Conservation (phyloP, 176 grass and related monocot species). For the Zoysia pacifica region DNA sequence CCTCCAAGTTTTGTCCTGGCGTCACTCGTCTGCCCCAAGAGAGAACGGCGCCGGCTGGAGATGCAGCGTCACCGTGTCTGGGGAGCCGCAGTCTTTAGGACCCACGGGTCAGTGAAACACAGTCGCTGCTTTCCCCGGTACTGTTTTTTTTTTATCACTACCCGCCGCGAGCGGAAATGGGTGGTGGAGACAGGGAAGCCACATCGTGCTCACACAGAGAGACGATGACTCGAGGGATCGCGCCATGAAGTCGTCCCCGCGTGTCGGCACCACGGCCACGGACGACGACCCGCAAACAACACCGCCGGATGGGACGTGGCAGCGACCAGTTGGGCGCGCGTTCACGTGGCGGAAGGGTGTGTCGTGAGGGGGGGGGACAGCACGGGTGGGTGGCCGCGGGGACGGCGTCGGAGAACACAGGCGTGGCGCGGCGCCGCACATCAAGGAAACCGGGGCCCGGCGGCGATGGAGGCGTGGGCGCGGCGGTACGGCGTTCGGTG, state of each 20-base stretch:
- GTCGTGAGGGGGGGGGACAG: slow-evolving; percentile 50
- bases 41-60: slow-evolving; percentile 29
- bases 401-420: not conserved
- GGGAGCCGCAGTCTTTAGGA: not conserved
- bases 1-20: no score
- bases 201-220: not conserved
- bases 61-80: not conserved
- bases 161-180: slow-evolving; percentile 37
- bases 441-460: not conserved
- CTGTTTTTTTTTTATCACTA: slow-evolving; percentile 19
- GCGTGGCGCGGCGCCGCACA: slow-evolving; percentile 2
- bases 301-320: not conserved
- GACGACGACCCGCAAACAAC: not conserved
- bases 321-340: not conserved
- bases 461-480: not conserved
- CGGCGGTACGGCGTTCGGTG: not conserved
- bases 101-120: slow-evolving; percentile 16
- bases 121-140: not conserved
- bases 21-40: no score
- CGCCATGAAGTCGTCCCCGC: not conserved
- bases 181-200: no score
- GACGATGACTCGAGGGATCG: not conserved
- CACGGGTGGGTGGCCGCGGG: slow-evolving; percentile 8
- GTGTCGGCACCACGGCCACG: not conserved
- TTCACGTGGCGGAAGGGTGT: slow-evolving; percentile 54